phyloP scores from a whole-genome alignment of 495 filamentous ascomycete genomes.

The Aspergillus affinis region DNA sequence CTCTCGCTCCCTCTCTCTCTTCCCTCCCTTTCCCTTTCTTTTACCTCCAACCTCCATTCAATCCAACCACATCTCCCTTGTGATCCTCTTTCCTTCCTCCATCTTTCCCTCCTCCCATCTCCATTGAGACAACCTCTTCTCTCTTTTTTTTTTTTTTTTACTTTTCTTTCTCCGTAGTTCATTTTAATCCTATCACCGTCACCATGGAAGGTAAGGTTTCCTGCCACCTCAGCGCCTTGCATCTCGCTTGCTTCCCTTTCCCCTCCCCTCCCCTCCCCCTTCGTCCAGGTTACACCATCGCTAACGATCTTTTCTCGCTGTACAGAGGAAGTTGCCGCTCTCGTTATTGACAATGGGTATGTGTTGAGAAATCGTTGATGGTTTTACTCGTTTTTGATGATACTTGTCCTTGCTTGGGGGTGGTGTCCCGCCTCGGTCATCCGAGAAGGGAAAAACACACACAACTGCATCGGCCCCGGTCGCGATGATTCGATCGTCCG shows the following conservation, averaged over 20 bases:
- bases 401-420: conserved; percentile 9
- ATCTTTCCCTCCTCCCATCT: conserved; percentile 24
- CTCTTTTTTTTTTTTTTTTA: conserved; percentile 6
- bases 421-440: conserved; percentile 6
- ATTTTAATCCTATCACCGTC: conserved; percentile 45
- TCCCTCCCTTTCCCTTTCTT: conserved; percentile 28
- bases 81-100: conserved; percentile 30
- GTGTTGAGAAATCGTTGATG: conserved; percentile 37
- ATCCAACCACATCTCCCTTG: conserved; percentile 28
- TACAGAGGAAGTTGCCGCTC: conserved; percentile 99
- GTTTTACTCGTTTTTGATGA: conserved; percentile 7
- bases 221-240: conserved; percentile 39
- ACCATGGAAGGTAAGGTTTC: conserved; percentile 76
- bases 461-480: conserved; percentile 23
- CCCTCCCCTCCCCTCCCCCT: conserved; percentile 12
- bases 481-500: conserved; percentile 23
- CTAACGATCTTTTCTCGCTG: conserved; percentile 51
- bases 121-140: conserved; percentile 9
- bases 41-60: conserved; percentile 30
- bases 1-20: conserved; percentile 28
- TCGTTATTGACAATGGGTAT: conserved; percentile 99
- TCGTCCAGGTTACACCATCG: conserved; percentile 20
- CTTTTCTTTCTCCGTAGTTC: conserved; percentile 19
- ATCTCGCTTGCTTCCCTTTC: conserved; percentile 19
- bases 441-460: conserved; percentile 10